phyloP scores from a whole-genome alignment of 2,329 filamentous ascomycete species.

The Hymenoscyphus fructigenus region DNA sequence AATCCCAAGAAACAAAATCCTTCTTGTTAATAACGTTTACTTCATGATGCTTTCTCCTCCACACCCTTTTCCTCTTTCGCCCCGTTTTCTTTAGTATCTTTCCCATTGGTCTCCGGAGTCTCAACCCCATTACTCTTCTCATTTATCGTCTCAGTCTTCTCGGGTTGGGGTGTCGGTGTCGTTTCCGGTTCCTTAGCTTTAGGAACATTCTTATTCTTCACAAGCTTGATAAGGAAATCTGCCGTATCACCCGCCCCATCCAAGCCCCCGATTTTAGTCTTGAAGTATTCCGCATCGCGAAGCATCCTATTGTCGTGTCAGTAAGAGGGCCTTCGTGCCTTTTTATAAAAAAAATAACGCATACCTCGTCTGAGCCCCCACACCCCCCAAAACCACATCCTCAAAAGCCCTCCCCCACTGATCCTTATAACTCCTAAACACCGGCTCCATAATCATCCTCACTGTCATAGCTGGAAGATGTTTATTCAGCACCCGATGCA shows the following conservation, averaged over 20 bases:
- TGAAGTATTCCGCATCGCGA: slow-evolving; percentile 63
- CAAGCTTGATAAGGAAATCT: slow-evolving; percentile 62
- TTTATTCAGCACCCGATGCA: slow-evolving; percentile 68
- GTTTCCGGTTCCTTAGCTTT: slow-evolving; percentile 10
- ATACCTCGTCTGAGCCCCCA: slow-evolving; percentile 60
- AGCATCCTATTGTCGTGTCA: slow-evolving; percentile 50
- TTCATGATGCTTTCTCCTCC: slow-evolving; percentile 4
- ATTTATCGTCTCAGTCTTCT: slow-evolving; percentile 3
- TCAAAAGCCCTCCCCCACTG: slow-evolving; percentile 65
- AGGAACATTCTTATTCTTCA: slow-evolving; percentile 53
- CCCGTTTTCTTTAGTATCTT: not conserved
- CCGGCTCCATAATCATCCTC: slow-evolving; percentile 66
- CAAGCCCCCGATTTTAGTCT: slow-evolving; percentile 59
- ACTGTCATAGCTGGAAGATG: slow-evolving; percentile 65
- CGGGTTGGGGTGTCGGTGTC: not conserved
- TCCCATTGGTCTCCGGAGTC: slow-evolving; percentile 4
- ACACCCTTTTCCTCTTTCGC: not conserved
- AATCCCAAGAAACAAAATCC: not conserved
- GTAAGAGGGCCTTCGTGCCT: not conserved
- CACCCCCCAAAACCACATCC: slow-evolving; percentile 57
- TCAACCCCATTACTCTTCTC: not conserved
- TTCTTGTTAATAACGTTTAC: not conserved
- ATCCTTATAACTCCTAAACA: slow-evolving; percentile 65
- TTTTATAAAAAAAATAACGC: slow-evolving; percentile 29
- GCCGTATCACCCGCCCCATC: slow-evolving; percentile 70